These are phyloP conservation scores for Platanus orientalis DNA, from an alignment of 164 flowering plant species.

Conservation along the genomic window DNA sequence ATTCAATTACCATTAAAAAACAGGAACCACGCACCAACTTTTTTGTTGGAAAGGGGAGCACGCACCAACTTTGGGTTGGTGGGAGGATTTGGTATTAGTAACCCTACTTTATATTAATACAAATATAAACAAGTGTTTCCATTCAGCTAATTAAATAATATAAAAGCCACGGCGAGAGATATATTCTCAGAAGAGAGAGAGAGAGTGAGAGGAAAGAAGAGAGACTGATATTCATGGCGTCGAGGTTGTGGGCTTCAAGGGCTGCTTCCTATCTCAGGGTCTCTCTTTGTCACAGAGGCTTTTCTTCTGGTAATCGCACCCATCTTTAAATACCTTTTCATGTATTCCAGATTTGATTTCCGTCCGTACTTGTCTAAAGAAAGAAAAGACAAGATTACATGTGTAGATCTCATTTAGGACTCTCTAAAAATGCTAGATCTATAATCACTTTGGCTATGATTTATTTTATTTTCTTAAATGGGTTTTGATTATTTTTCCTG, in stretches of 20 bases:
- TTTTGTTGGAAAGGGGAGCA: too few species aligned
- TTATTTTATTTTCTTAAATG: constrained; percentile 9
- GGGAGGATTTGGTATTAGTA: too few species aligned
- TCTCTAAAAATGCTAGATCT: constrained; percentile 21
- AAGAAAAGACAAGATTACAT: neutral
- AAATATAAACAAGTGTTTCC: too few species aligned
- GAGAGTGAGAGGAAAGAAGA: too few species aligned
- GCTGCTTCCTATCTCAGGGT: constrained; percentile 73
- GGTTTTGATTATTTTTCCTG: constrained; percentile 7
- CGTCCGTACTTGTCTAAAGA: neutral
- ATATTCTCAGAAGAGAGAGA: too few species aligned
- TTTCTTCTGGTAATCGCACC: constrained; percentile 53
- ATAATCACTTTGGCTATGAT: neutral
- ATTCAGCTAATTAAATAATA: too few species aligned
- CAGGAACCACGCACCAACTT: too few species aligned
- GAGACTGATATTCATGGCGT: constrained; percentile 41
- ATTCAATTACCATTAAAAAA: too few species aligned
- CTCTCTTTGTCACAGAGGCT: constrained; percentile 56
- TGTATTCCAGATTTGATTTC: neutral
- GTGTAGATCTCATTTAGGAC: constrained; percentile 15
- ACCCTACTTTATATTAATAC: too few species aligned
- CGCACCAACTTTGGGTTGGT: constrained; percentile 8
- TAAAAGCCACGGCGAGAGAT: too few species aligned
- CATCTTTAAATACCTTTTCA: neutral
- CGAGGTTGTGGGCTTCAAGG: constrained; percentile 68